Evolutionary conservation across 1,284 basidiomycete species (phyloP).

Genomic region (Pisolithus thermaeus): DNA sequence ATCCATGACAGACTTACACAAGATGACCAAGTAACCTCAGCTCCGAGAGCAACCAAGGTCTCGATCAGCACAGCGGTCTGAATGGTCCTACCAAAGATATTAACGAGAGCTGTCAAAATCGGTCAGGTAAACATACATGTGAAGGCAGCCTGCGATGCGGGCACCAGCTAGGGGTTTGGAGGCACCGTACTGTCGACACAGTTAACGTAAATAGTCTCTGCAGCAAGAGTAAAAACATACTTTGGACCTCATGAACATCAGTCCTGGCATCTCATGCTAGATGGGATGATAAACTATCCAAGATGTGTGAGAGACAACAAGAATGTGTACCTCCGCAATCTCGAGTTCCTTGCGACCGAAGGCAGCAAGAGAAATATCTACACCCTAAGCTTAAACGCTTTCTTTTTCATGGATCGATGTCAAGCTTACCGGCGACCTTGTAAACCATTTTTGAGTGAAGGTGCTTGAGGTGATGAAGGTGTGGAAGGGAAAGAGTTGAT

Average conservation of each 20-base stretch:
- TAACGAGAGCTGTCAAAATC: neutral
- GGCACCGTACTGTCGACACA: slow-evolving; percentile 59
- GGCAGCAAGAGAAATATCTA: slow-evolving; percentile 93
- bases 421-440: slow-evolving; percentile 71
- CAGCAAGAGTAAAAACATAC: slow-evolving; percentile 31
- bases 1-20: slow-evolving; percentile 54
- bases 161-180: slow-evolving; percentile 90
- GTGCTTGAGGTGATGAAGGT: slow-evolving; percentile 22
- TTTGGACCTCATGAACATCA: slow-evolving; percentile 88
- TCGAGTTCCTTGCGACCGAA: slow-evolving; percentile 98
- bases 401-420: neutral
- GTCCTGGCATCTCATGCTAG: slow-evolving; percentile 88
- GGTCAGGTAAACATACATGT: slow-evolving; percentile 60
- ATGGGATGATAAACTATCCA: slow-evolving; percentile 9
- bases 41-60: slow-evolving; percentile 91
- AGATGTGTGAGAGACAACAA: slow-evolving; percentile 12
- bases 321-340: slow-evolving; percentile 78
- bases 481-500: slow-evolving; percentile 32
- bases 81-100: slow-evolving; percentile 67
- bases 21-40: slow-evolving; percentile 98
- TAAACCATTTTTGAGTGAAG: slow-evolving; percentile 58
- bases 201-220: neutral
- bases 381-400: slow-evolving; percentile 15
- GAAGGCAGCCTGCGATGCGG: slow-evolving; percentile 95
- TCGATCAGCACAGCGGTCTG: slow-evolving; percentile 97